Conservation (phyloP, 202 grass and related monocot genomes). For the Brachypodium distachyon region DNA sequence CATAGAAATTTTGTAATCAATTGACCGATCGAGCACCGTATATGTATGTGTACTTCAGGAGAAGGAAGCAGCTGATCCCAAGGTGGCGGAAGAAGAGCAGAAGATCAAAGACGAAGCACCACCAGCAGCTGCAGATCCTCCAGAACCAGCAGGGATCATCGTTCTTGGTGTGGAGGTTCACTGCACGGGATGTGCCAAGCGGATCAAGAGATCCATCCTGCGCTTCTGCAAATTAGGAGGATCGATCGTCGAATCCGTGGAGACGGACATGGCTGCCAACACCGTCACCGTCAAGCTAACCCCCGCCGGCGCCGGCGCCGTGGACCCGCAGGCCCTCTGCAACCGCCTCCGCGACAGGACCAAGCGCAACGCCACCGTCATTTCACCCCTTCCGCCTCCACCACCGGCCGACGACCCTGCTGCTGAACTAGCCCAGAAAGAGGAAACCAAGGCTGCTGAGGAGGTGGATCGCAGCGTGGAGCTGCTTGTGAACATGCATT, state of each 20-base stretch:
- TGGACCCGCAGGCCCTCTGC: constrained; percentile 58
- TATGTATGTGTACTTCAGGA: background rate
- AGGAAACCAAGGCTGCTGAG: constrained; percentile 33
- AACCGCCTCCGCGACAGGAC: constrained; percentile 49
- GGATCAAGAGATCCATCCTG: constrained; percentile 49
- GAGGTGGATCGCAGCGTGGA: constrained; percentile 49
- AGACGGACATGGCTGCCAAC: constrained; percentile 52
- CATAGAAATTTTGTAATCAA: too few relatives aligned
- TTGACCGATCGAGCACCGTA: too few relatives aligned
- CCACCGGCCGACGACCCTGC: background rate
- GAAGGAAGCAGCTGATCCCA: constrained; percentile 27
- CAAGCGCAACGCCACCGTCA: constrained; percentile 37
- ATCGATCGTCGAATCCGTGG: constrained; percentile 56
- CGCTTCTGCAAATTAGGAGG: too few relatives aligned
- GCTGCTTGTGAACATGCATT: constrained; percentile 84
- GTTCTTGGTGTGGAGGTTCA: constrained; percentile 63
- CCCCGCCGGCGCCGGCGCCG: too few relatives aligned
- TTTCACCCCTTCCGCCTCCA: constrained; percentile 18
- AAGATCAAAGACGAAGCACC: constrained; percentile 13
- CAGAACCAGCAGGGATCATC: constrained; percentile 16
- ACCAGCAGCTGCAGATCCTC: background rate
- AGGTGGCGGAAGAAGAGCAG: constrained; percentile 18
- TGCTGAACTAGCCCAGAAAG: too few relatives aligned
- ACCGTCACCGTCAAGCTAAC: constrained; percentile 54
- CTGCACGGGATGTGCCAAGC: constrained; percentile 75